Evolutionary conservation across 2,329 filamentous ascomycete species (phyloP), one percentile per base, ranked within the genome.

Genomic region (Ascochyta koolunga): DNA sequence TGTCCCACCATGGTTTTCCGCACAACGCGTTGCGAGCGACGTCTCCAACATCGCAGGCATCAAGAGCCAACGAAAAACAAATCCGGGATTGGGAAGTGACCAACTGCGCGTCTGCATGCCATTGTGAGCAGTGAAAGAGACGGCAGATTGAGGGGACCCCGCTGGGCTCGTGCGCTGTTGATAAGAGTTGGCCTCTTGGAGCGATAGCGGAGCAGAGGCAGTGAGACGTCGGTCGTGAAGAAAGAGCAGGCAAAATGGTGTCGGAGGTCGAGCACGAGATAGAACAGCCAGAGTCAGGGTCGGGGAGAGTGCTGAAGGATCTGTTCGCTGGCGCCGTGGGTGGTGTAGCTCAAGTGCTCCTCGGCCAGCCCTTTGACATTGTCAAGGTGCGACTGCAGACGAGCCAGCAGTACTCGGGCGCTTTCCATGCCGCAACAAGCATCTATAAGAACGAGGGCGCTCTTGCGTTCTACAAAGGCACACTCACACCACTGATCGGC

Each of bases 301-400:
- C 77, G 7, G 70, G 67, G 54, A 67, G 71, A 47, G 77, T 89
- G 43, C 80, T 87, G 68, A 99, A 98, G 81, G 95, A 99, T 77
- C 81, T 99, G 54, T 89, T 93, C 71, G 86, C 95, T 10, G 95
- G 95, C 32, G 95, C 95, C 55, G 89, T 89, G 7, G 95, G 95
- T 60, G 95, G 95, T 66, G 83, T 98, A 66, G 93, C 95, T 16
- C 95, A 99, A 77, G 95, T 99, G 37, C 79, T 99, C 59, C 83
- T 98, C 62, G 93, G 85, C 60, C 86, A 88, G 75, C 86, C 86
- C 13, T 88, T 88, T 66, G 86, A 67, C 32, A 66, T 64, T 61
- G 89, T 99, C 80, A 99, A 99, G 80, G 95, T 99, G 68, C 90
- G 95, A 50, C 84, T 99, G 42, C 95, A 99, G 77, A 99, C 95